Percentiles rank a stretch among this genome's conserved stretches.
Conservation (phyloP, 306 rosid genomes). For the Cyamopsis tetragonoloba region DNA sequence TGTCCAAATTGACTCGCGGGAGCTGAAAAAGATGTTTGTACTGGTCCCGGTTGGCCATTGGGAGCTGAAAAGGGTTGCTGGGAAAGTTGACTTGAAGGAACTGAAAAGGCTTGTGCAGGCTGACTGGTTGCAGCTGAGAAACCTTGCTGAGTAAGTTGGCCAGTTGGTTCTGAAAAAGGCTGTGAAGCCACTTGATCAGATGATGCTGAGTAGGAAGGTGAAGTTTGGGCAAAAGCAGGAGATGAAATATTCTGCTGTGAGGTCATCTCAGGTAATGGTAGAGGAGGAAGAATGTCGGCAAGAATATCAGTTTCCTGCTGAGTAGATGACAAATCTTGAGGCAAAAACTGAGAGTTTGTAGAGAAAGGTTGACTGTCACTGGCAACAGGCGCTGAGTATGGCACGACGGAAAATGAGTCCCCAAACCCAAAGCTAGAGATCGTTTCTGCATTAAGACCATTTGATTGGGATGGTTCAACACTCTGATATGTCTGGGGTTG, state of each 20-base stretch:
- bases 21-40: slow-evolving; percentile 32
- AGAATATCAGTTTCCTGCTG: slow-evolving; percentile 60
- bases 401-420: slow-evolving; percentile 58
- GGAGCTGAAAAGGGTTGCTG: slow-evolving; percentile 37
- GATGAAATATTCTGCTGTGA: slow-evolving; percentile 46
- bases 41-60: slow-evolving; percentile 29
- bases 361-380: slow-evolving; percentile 47
- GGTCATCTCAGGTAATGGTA: slow-evolving; percentile 43
- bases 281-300: slow-evolving; percentile 86
- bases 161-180: slow-evolving; percentile 33
- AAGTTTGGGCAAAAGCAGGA: slow-evolving; percentile 38
- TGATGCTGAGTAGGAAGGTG: slow-evolving; percentile 37
- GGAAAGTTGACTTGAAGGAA: slow-evolving; percentile 18
- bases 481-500: slow-evolving; percentile 44
- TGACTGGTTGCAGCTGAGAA: slow-evolving; percentile 33
- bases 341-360: slow-evolving; percentile 39
- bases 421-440: slow-evolving; percentile 51
- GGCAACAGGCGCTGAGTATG: slow-evolving; percentile 44
- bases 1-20: slow-evolving; percentile 15
- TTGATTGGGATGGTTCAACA: slow-evolving; percentile 41
- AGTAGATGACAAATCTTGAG: slow-evolving; percentile 46
- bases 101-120: slow-evolving; percentile 30
- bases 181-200: slow-evolving; percentile 32
- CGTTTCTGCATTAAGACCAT: slow-evolving; percentile 36
- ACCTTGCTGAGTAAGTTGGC: slow-evolving; percentile 18